These are phyloP conservation scores for Colletotrichum sansevieriae DNA, from an alignment of 2,329 filamentous ascomycete genomes.

Conservation along the genomic window DNA sequence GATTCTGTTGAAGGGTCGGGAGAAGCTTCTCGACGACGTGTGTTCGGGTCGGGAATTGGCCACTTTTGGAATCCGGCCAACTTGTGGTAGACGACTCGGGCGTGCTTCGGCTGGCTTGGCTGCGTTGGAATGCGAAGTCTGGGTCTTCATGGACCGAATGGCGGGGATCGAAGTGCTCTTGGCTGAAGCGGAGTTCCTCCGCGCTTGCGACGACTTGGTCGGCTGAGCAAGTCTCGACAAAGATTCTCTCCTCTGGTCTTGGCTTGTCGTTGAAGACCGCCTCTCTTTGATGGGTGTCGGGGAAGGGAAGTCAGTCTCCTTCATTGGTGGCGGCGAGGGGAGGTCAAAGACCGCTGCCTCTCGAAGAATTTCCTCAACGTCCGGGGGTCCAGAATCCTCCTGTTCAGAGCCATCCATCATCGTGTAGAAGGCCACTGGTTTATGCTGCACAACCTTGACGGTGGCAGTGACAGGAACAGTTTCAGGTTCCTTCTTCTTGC, in stretches of 20 bases:
- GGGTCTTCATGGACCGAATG: slow-evolving; percentile 38
- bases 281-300: slow-evolving; percentile 24
- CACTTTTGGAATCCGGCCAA: slow-evolving; percentile 89
- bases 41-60: slow-evolving; percentile 76
- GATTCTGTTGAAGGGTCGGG: slow-evolving; percentile 78
- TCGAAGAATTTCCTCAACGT: slow-evolving; percentile 61
- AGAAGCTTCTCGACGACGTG: slow-evolving; percentile 84
- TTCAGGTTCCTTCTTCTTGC: slow-evolving; percentile 54
- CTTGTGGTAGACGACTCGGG: slow-evolving; percentile 79
- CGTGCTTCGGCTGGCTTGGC: slow-evolving; percentile 45
- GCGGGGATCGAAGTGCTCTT: slow-evolving; percentile 35
- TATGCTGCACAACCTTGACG: slow-evolving; percentile 62
- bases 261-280: slow-evolving; percentile 34
- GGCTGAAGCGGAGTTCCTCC: slow-evolving; percentile 32
- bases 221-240: slow-evolving; percentile 31
- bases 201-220: slow-evolving; percentile 38
- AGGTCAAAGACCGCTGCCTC: slow-evolving; percentile 58
- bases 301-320: background rate
- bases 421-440: slow-evolving; percentile 70
- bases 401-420: slow-evolving; percentile 72
- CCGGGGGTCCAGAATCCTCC: slow-evolving; percentile 59
- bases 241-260: slow-evolving; percentile 32
- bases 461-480: slow-evolving; percentile 59
- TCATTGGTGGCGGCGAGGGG: slow-evolving; percentile 31
- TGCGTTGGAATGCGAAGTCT: slow-evolving; percentile 21